phyloP scores from a whole-genome alignment of 805 yeast species.

The Zygoascus tannicola region DNA sequence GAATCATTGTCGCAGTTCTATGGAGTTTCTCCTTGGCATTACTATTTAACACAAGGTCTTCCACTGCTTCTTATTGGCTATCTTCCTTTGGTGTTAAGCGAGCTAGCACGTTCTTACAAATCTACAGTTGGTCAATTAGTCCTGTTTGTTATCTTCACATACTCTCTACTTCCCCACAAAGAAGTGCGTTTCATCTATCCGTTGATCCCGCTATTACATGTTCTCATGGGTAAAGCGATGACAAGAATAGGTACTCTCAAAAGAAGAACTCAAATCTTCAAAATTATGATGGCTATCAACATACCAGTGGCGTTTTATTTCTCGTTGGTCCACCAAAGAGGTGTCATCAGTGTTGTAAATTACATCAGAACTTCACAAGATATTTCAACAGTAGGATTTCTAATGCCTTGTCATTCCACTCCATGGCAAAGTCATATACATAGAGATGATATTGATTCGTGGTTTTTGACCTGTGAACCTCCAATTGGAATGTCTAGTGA shows the following conservation, averaged over 20 bases:
- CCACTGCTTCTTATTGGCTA: conserved; percentile 66
- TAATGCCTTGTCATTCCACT: conserved; percentile 96
- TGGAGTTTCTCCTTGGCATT: conserved; percentile 78
- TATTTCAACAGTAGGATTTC: conserved; percentile 57
- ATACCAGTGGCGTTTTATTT: conserved; percentile 40
- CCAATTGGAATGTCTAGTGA: conserved; percentile 41
- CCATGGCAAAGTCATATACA: conserved; percentile 89
- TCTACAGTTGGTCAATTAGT: conserved; percentile 25
- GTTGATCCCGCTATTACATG: conserved; percentile 61
- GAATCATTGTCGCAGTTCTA: conserved; percentile 70
- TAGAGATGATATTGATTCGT: conserved; percentile 39
- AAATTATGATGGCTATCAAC: conserved; percentile 30
- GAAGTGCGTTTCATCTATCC: conserved; percentile 88
- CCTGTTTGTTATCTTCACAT: conserved; percentile 40
- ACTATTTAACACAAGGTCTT: conserved; percentile 72
- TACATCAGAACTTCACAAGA: conserved; percentile 36
- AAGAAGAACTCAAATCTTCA: conserved; percentile 5
- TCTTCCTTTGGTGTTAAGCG: conserved; percentile 51
- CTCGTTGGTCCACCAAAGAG: conserved; percentile 71
- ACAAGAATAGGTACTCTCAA: conserved; percentile 4
- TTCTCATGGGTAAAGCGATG: conserved; percentile 39
- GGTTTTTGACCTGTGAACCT: conserved; percentile 91
- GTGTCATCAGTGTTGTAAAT: conserved; percentile 62
- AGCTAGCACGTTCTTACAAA: conserved; percentile 25
- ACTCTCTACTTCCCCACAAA: conserved; percentile 69